Evolutionary conservation across 2,329 filamentous ascomycete genomes (phyloP), one percentile per base, ranked within the genome.

Genomic region (Cryphonectria radicalis): DNA sequence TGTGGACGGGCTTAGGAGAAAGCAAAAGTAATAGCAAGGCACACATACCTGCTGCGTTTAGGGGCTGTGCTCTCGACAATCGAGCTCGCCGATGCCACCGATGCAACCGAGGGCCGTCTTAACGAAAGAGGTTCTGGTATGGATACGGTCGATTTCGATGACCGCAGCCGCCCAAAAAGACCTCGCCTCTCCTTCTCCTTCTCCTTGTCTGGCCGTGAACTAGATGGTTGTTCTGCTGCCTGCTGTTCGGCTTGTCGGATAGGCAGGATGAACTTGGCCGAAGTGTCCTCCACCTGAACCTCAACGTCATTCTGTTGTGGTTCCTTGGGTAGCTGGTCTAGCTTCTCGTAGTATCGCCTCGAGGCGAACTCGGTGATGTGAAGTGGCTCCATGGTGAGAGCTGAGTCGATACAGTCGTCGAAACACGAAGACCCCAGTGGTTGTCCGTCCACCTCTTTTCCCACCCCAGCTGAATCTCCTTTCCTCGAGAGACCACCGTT

Each of bases 351-450:
- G 77, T 90, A 91, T 74, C 87, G 87, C 79, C 88, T 84, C 62
- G 89, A 91, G 73, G 88, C 89, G 80, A 91, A 91, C 79, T 91
- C 89, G 72, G 89, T 90, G 73, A 89, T 84, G 74, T 90, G 89
- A 75, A 86, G 84, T 76, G 87, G 88, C 74, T 91, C 89, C 88
- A 90, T 90, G 77, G 80, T 79, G 78, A 76, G 74, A 73, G 71
- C 59, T 75, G 43, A 40, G 22, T 65, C 53, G 42, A 60, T 53
- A 57, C 55, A 67, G 28, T 66, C 43, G 19, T 59, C 55, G 43
- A 37, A 42, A 32, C 53, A 25, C 42, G n/a, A 70, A 19, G 13
- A 25, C 62, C 37, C 14, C 17, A 6, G 46, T 57, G n/a, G 37
- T 63, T 46, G 63, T 50, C 53, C 74, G 72, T 68, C 67, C 63